phyloP scores from a whole-genome alignment of 495 filamentous ascomycete species.

The Hypoxylon fragiforme region DNA sequence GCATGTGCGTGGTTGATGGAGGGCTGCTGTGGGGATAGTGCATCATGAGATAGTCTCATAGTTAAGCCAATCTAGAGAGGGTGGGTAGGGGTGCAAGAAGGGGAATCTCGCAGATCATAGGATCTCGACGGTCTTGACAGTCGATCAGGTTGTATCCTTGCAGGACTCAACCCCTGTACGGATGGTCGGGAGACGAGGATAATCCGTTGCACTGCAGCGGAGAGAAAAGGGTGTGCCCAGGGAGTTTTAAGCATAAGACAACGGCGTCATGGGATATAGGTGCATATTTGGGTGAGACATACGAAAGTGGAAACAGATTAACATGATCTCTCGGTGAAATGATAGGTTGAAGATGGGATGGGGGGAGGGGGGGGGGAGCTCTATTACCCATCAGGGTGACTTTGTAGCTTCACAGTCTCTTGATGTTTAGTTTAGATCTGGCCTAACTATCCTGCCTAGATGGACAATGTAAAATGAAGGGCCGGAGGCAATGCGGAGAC shows the following conservation, averaged over 20 bases:
- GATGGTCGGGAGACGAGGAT: constrained; percentile 36
- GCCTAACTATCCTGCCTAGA: too few species aligned
- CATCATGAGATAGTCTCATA: constrained; percentile 32
- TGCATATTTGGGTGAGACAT: constrained; percentile 18
- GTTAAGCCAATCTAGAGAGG: constrained; percentile 23
- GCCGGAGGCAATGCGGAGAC: too few species aligned
- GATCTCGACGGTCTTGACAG: constrained; percentile 33
- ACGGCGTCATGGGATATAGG: constrained; percentile 33
- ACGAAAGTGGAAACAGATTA: constrained; percentile 22
- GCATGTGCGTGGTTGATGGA: constrained; percentile 35
- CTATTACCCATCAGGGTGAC: background rate
- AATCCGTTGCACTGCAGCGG: constrained; percentile 35
- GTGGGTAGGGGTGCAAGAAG: constrained; percentile 27
- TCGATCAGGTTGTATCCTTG: constrained; percentile 34
- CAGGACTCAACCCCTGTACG: constrained; percentile 27
- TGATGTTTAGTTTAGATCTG: too few species aligned
- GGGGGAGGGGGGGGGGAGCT: too few species aligned
- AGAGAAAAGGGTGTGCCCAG: constrained; percentile 37
- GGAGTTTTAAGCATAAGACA: constrained; percentile 37
- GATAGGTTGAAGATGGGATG: constrained; percentile 20
- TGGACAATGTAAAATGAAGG: too few species aligned
- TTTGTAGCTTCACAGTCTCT: too few species aligned
- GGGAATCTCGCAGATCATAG: constrained; percentile 36
- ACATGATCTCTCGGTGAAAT: constrained; percentile 32
- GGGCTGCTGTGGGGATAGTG: constrained; percentile 33